Evolutionary conservation across 1,139 yeast species (phyloP), one percentile per base, ranked within the genome.

Genomic region (Yamadazyma sp.): DNA sequence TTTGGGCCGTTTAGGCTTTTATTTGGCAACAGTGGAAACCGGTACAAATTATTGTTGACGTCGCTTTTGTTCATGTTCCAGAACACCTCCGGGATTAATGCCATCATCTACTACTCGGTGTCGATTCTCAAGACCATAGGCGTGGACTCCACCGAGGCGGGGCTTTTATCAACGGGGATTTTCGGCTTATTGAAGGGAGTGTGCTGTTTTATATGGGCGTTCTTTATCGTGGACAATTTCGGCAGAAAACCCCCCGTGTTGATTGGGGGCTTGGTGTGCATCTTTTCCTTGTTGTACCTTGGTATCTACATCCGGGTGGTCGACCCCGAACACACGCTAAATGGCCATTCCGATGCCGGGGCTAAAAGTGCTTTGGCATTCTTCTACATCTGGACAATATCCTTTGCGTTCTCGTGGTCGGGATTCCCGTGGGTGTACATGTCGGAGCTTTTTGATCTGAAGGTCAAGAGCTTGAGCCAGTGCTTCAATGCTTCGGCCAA

Each of bases 91-190:
- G 69, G 69, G 26, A 62, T 62, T 40, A 62, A 64, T 42, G 67
- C 68, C 17, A 54, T 63, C 31, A 60, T 61, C 4, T 62, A 63
- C 39, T 63, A 63, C 39, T 61, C 67, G 6, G 64, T 64, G 2
- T 52, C 64, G 0, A 58, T 64, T 31, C 59, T 64, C 45, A 54
- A 57, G 38, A 59, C 65, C 3, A 51, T 63, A 29, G 69, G 69
- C 11, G 54, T 62, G 2, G 48, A 39, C 32, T 64, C 65, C 1
- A 41, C 59, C 4, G 55, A 57, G 35, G 69, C 81, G 2, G 69
- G 79, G 1, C 62, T 79, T 33, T 62, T 76, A 33, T 73, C 82
- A 11, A 80, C 85, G 3, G 84, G 84, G 41, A 67, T 78, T 33
- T 79, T 78, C 54, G 80, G 84, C 27, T 60, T 77, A 23, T 59